These are phyloP conservation scores for Candida smagusa DNA, from an alignment of 1,139 yeast genomes.

Conservation along the genomic window DNA sequence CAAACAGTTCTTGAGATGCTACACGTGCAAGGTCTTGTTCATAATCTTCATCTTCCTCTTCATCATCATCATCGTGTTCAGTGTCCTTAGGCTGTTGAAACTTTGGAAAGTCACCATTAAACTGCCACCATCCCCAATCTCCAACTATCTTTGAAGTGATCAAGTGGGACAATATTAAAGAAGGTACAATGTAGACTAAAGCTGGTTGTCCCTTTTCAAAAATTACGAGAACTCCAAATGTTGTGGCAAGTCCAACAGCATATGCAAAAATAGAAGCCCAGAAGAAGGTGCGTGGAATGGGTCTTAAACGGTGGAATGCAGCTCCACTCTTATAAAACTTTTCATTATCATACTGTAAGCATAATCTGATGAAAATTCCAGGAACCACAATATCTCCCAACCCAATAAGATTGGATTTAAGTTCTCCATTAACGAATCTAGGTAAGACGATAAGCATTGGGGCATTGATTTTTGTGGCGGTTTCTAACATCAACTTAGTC, in stretches of 20 bases:
- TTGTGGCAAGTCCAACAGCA: conserved; percentile 37
- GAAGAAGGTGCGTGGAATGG: conserved; percentile 47
- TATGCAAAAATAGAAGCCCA: conserved; percentile 41
- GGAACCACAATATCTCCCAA: conserved; percentile 64
- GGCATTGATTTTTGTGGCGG: conserved; percentile 53
- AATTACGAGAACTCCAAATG: conserved; percentile 37
- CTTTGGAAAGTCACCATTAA: conserved; percentile 23
- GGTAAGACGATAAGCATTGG: conserved; percentile 60
- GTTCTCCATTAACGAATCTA: conserved; percentile 7
- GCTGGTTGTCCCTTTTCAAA: conserved; percentile 64
- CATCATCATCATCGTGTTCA: conserved; percentile 13
- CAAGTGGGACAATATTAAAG: conserved; percentile 24
- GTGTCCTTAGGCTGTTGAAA: conserved; percentile 10
- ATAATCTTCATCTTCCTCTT: conserved; percentile 14
- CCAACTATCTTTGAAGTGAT: conserved; percentile 15
- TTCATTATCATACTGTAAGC: conserved; percentile 49
- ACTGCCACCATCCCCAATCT: conserved; percentile 12
- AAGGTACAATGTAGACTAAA: conserved; percentile 58
- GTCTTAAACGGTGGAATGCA: conserved; percentile 39
- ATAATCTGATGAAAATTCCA: conserved; percentile 47
- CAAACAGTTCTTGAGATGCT: conserved; percentile 18
- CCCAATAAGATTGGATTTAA: conserved; percentile 30
- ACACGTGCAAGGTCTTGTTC: conserved; percentile 12
- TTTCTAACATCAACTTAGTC: conserved; percentile 59
- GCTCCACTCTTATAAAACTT: conserved; percentile 27